A percentile compares a stretch with the other conserved stretches of the same genome.
These are phyloP conservation scores for Pyricularia grisea DNA, from an alignment of 2,329 filamentous ascomycete species.

Conservation along the genomic window DNA sequence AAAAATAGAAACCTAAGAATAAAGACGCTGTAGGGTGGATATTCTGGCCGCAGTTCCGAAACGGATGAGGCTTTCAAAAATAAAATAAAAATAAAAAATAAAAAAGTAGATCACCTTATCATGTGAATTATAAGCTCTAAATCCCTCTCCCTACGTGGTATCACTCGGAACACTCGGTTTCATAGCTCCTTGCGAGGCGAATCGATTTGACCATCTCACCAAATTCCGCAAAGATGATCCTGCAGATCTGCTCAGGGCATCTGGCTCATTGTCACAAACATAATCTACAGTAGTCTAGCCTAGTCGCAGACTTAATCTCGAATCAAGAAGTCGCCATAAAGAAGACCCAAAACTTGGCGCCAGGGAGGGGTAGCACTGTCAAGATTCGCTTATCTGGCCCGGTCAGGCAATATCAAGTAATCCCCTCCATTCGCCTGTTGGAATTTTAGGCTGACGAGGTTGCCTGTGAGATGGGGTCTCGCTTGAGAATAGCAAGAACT, in stretches of 20 bases:
- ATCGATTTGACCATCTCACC: background rate
- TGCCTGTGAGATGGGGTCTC: background rate
- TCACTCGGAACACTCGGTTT: background rate
- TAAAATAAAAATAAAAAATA: too few relatives aligned
- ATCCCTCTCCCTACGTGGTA: background rate
- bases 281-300: too few relatives aligned
- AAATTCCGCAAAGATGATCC: background rate
- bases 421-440: background rate
- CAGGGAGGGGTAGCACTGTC: background rate
- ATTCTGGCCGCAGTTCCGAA: background rate
- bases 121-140: background rate
- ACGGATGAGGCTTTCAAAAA: background rate
- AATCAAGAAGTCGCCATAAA: background rate
- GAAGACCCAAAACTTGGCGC: background rate
- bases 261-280: background rate
- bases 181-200: background rate
- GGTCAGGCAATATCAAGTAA: background rate
- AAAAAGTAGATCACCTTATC: background rate
- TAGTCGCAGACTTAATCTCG: background rate
- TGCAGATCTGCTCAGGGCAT: background rate
- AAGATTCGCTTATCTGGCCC: background rate
- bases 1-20: too few relatives aligned
- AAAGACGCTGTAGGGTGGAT: background rate
- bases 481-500: background rate
- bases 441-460: background rate